Conservation (phyloP, 805 yeast species). For the Kluyveromyces nonfermentans region DNA sequence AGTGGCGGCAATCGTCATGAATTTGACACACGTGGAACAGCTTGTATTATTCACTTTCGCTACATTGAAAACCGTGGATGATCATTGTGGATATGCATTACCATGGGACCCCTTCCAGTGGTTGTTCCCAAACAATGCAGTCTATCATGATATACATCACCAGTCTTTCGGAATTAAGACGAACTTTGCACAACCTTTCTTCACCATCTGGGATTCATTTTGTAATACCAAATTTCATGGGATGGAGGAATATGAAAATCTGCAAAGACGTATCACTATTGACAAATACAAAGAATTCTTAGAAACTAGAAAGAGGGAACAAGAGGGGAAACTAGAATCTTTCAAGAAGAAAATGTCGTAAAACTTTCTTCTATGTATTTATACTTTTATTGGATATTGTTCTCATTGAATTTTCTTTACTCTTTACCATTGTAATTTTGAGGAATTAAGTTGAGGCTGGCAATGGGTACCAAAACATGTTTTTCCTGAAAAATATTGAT, state of each 20-base stretch:
- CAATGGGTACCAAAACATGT: too few species aligned
- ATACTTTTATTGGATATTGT: neutral
- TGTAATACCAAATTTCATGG: constrained; percentile 64
- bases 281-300: constrained; percentile 53
- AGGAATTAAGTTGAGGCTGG: too few species aligned
- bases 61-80: constrained; percentile 94
- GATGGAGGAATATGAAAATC: constrained; percentile 51
- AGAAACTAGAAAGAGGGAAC: constrained; percentile 29
- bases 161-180: constrained; percentile 91
- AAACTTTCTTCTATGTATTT: neutral
- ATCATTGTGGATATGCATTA: constrained; percentile 94
- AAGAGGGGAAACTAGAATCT: constrained; percentile 14
- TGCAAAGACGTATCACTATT: constrained; percentile 60
- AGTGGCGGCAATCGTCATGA: constrained; percentile 54
- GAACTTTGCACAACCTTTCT: constrained; percentile 93
- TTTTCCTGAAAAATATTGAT: too few species aligned
- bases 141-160: constrained; percentile 95
- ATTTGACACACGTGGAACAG: constrained; percentile 68
- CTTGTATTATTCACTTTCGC: constrained; percentile 72
- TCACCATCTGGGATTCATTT: constrained; percentile 81
- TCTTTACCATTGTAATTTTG: too few species aligned
- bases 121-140: constrained; percentile 88
- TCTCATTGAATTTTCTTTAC: neutral
- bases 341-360: constrained; percentile 4
- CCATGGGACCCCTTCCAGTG: constrained; percentile 89